phyloP scores from a whole-genome alignment of 129 eudicot genomes.

The Flaveria sonorensis region DNA sequence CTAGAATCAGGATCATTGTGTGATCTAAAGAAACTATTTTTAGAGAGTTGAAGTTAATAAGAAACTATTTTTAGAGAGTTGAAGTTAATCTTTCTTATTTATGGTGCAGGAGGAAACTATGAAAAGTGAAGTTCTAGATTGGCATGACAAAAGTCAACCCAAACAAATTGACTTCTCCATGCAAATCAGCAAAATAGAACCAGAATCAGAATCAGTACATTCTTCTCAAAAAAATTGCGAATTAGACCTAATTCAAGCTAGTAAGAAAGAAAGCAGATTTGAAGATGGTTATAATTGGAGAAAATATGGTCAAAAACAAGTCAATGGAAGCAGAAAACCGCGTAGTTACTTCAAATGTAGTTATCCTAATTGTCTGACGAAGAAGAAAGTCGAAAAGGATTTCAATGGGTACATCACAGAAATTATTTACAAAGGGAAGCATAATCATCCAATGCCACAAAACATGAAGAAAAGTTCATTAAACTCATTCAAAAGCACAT shows the following conservation, averaged over 20 bases:
- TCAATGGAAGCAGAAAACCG: constrained; percentile 85
- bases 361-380: constrained; percentile 63
- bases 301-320: constrained; percentile 92
- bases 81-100: constrained; percentile 1
- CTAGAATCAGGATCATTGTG: background rate
- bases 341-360: constrained; percentile 90
- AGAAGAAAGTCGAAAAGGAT: constrained; percentile 81
- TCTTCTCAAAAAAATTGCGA: constrained; percentile 18
- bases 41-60: background rate
- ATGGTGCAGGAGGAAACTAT: constrained; percentile 49
- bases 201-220: constrained; percentile 42
- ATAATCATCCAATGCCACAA: constrained; percentile 89
- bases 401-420: constrained; percentile 75
- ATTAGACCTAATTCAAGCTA: constrained; percentile 46
- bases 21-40: background rate
- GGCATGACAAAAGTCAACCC: constrained; percentile 41
- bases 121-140: constrained; percentile 46
- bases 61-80: background rate
- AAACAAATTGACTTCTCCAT: constrained; percentile 42
- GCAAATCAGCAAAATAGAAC: constrained; percentile 32
- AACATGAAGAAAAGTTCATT: constrained; percentile 53
- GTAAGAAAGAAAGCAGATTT: constrained; percentile 56
- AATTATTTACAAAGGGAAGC: constrained; percentile 83
- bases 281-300: constrained; percentile 97
- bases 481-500: constrained; percentile 39